Base-by-base conservation (phyloP, 1,284 basidiomycete species). In the Puccinia brachypodii region DNA sequence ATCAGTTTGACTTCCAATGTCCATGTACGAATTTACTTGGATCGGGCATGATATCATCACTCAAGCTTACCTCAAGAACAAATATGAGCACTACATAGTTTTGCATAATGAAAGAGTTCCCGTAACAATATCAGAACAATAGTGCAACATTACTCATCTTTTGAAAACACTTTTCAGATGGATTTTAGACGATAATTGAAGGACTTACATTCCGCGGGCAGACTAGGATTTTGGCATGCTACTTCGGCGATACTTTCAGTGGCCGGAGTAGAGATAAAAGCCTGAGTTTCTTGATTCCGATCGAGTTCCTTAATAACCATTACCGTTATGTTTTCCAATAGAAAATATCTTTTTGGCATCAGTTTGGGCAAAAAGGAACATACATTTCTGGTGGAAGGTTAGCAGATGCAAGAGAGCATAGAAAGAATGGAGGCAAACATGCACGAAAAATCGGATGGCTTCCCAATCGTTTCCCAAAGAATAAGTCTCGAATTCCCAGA, bases 401-500 rank as follows among this genome's bases (percentile, higher is more conserved):
- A 62, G 1, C 22, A 13, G 28, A n/a, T 56, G 53, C 25, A 38
- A 40, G 25, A 19, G 25, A 66, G 38, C 38, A 33, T 4, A n/a
- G 31, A 14, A n/a, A 14, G 47, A 28, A 44, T 53, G 50, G 28
- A 4, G 28, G 58, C 71, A 16, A 9, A 81, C 78, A 22, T 42
- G 33, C 44, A 76, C 36, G 28, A 81, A 69, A 25, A 62, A 50
- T 58, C 44, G 28, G 14, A 75, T 81, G n/a, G 71, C 60, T 33
- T 76, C 60, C 80, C 80, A 75, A 56, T 75, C 62, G 71, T 81
- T 28, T 14, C 47, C 58, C 25, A 66, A 19, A 8, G 50, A 50
- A 69, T 66, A 76, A 2, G 33, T 64, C 53, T 81, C 80, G 36
- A 81, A 81, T 33, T 81, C 80, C 80, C 80, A 81, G 31, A 81